Base-by-base conservation (phyloP, 2,329 filamentous ascomycete species). In the Chaetomiaceae sp. region DNA sequence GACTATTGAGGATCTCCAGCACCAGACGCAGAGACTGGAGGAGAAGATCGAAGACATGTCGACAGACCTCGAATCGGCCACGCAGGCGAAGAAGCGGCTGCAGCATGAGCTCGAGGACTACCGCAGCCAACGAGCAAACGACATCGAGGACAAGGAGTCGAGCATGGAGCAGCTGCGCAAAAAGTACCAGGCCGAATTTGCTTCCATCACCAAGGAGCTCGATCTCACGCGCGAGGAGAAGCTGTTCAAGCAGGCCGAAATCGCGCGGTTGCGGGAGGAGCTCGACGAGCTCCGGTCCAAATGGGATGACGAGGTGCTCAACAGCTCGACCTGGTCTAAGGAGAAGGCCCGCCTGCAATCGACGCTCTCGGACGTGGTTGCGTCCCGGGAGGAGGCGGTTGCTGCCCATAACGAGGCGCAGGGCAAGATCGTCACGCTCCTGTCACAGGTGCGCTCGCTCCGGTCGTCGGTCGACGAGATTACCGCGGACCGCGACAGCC, bases 41-140 rank as follows among this genome's bases (percentile, higher is more conserved):
- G 92, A 95, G 72, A 87, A 85, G 63, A 77, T 96, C 44, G 92
- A 97, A 65, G 92, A 99, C 65, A 74, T 96, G 39, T 88, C 89
- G 20, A 92, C 92, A 0, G 92, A 99, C 65, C 79, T 96, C 8
- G 86, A 95, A 54, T 84, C 84, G 17, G 89, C 87, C 2, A 75
- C 89, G 16, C 91, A 96, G 71, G 83, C 89, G 17, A 96, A 96
- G 78, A 95, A 91, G 71, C 83, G 92, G 53, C 83, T 97, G 20
- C 92, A 99, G 68, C 91, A 97, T 65, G 92, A 99, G 72, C 85
- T 99, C 3, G 92, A 97, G 68, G 92, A 99, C 69, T 99, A 97
- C 73, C 84, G 93, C 54, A 95, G 85, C 65, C 91, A 96, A 69
- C 83, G 92, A 41, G 91, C 91, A 51, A 95, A 95, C 68, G 93